phyloP scores from a whole-genome alignment of 306 rosid genomes.

The Dalbergia cultrata region DNA sequence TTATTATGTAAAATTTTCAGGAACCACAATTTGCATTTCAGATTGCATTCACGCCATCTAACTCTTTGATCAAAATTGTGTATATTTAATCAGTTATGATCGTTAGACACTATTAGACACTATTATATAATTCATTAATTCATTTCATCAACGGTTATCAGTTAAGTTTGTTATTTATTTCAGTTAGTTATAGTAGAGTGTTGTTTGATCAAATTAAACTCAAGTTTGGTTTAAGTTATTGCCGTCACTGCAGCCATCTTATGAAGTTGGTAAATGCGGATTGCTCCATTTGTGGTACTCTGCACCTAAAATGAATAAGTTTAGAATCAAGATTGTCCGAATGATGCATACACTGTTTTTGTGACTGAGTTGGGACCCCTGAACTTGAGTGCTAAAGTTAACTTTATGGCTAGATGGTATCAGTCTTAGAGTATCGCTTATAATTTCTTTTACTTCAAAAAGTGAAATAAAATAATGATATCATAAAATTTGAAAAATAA shows the following conservation, averaged over 20 bases:
- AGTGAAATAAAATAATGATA: too few relatives aligned
- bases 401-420: neutral
- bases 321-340: neutral
- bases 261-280: neutral
- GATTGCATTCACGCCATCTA: conserved; percentile 2
- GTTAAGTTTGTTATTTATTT: neutral
- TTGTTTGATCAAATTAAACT: neutral
- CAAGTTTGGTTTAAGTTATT: neutral
- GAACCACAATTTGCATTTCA: neutral
- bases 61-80: conserved; percentile 6
- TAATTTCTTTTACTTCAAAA: neutral
- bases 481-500: too few relatives aligned
- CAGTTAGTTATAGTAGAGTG: neutral
- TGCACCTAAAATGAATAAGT: neutral
- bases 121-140: neutral
- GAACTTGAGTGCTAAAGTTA: neutral
- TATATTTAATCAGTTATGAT: conserved; percentile 9
- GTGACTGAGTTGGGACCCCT: neutral
- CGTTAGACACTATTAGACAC: neutral
- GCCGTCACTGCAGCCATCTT: neutral
- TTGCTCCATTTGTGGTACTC: neutral
- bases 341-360: neutral
- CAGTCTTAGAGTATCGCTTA: neutral
- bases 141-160: neutral
- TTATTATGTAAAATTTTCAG: conserved; percentile 6